Conservation (phyloP, 768 basidiomycete species). For the Leccinum obscurum region DNA sequence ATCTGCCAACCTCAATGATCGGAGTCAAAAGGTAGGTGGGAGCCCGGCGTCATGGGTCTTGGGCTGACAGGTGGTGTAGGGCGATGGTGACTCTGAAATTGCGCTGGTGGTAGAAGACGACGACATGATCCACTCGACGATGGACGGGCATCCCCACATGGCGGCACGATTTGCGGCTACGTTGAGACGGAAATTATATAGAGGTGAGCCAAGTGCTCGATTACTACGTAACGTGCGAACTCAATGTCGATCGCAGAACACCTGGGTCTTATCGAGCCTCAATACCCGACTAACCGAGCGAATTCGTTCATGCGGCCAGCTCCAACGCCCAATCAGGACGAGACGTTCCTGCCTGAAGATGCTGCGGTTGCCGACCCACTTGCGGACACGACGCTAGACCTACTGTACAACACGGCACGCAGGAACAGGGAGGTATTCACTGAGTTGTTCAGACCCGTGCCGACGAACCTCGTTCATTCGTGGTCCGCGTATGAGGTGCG, state of each 20-base stretch:
- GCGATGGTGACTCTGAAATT: slow-evolving; percentile 95
- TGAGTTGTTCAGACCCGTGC: slow-evolving; percentile 84
- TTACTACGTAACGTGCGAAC: neutral
- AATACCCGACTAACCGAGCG: slow-evolving; percentile 44
- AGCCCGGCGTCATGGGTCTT: neutral
- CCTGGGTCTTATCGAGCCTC: slow-evolving; percentile 81
- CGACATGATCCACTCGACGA: slow-evolving; percentile 69
- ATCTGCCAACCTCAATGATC: slow-evolving; percentile 90
- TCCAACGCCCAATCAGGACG: slow-evolving; percentile 68
- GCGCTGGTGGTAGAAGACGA: slow-evolving; percentile 89
- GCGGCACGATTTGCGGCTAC: slow-evolving; percentile 82
- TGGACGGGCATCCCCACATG: slow-evolving; percentile 75
- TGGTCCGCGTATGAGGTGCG: slow-evolving; percentile 78
- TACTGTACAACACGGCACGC: slow-evolving; percentile 73
- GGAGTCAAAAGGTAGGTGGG: slow-evolving; percentile 64
- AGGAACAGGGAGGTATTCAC: slow-evolving; percentile 85
- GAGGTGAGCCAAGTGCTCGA: slow-evolving; percentile 47
- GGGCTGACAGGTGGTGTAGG: slow-evolving; percentile 42
- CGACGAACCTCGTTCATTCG: slow-evolving; percentile 75
- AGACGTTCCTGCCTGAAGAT: slow-evolving; percentile 60
- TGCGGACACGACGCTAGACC: slow-evolving; percentile 50
- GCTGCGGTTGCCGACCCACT: slow-evolving; percentile 77
- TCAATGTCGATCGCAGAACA: slow-evolving; percentile 56
- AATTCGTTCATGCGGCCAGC: slow-evolving; percentile 76
- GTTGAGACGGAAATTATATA: slow-evolving; percentile 79